phyloP scores from a whole-genome alignment of 2,329 filamentous ascomycete genomes.

The Hirsutella rhossiliensis region DNA sequence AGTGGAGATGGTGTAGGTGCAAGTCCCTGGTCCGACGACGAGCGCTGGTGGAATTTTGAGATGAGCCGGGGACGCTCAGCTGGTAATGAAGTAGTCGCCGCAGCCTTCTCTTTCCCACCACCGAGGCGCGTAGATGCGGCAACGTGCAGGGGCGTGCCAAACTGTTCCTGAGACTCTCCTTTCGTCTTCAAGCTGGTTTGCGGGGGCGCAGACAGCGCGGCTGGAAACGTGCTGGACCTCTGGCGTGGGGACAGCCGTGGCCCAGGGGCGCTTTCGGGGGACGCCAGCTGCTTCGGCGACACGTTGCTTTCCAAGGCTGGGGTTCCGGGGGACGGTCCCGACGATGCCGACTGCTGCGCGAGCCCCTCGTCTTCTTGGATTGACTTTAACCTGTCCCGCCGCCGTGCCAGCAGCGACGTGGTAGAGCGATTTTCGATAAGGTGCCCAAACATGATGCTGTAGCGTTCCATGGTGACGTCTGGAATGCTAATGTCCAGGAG shows the following conservation, averaged over 20 bases:
- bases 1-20: background rate
- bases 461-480: conserved; percentile 68
- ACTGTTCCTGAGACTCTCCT: background rate
- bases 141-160: conserved; percentile 1
- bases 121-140: conserved; percentile 1
- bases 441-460: conserved; percentile 85
- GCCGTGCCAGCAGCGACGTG: conserved; percentile 35
- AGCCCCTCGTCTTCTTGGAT: conserved; percentile 18
- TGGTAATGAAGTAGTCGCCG: background rate
- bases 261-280: background rate
- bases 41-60: conserved; percentile 7
- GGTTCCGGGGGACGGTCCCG: background rate
- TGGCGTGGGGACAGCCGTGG: conserved; percentile 24
- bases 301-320: conserved; percentile 15
- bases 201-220: conserved; percentile 31
- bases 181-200: conserved; percentile 18
- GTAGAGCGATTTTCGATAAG: conserved; percentile 42
- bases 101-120: background rate
- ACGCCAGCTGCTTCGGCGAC: conserved; percentile 27
- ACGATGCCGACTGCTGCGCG: background rate
- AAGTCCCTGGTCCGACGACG: background rate
- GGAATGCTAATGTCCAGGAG: conserved; percentile 72
- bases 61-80: conserved; percentile 5
- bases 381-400: conserved; percentile 47
- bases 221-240: conserved; percentile 45